These are phyloP conservation scores for Triticum urartu DNA, from an alignment of 176 grass and related monocot species.

Conservation along the genomic window DNA sequence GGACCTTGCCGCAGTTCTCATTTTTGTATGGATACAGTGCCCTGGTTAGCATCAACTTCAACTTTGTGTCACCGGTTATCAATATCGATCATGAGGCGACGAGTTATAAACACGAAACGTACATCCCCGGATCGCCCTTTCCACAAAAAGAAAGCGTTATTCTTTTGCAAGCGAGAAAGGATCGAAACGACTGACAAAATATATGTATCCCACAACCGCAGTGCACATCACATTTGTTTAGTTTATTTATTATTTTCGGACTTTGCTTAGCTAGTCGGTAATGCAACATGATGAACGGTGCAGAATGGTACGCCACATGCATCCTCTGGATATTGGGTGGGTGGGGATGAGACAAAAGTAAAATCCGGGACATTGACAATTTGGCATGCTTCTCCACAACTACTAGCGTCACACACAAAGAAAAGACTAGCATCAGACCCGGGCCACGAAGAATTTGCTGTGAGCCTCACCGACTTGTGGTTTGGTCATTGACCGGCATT, in stretches of 20 bases:
- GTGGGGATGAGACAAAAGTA: conserved; percentile 9
- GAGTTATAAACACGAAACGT: not conserved
- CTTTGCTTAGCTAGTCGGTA: conserved; percentile 20
- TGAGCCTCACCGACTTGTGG: not conserved
- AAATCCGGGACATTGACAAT: not conserved
- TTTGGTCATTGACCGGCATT: not conserved
- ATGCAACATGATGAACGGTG: not conserved
- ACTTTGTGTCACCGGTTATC: not conserved
- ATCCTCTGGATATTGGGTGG: conserved; percentile 20
- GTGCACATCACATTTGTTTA: no score
- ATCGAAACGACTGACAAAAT: no score
- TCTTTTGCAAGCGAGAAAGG: not conserved
- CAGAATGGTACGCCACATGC: not conserved
- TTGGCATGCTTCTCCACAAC: not conserved
- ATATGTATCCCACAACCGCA: no score
- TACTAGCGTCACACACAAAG: not conserved
- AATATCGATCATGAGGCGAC: not conserved
- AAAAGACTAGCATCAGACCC: no score
- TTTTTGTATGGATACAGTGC: not conserved
- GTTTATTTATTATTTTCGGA: not conserved
- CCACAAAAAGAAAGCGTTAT: not conserved
- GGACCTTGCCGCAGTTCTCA: not conserved
- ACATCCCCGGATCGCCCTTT: not conserved
- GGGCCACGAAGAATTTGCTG: not conserved
- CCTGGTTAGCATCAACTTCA: not conserved